phyloP scores from a whole-genome alignment of 306 rosid species.

The Coriaria nepalensis region DNA sequence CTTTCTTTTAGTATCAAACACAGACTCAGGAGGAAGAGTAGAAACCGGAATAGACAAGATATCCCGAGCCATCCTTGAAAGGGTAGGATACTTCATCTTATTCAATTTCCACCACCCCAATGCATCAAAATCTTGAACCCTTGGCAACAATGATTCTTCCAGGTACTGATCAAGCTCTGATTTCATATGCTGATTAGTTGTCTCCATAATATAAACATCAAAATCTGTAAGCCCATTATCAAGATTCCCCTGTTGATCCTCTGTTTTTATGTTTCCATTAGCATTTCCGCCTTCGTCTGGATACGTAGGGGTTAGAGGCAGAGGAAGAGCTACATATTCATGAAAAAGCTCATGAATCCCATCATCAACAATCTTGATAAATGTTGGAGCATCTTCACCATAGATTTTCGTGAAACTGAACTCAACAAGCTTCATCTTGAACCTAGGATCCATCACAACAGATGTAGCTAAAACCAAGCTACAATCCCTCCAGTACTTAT shows the following conservation, averaged over 20 bases:
- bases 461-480: constrained; percentile 74
- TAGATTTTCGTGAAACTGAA: constrained; percentile 74
- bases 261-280: constrained; percentile 24
- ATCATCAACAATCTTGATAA: constrained; percentile 66
- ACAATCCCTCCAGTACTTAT: constrained; percentile 74
- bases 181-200: constrained; percentile 68
- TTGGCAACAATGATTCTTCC: constrained; percentile 77
- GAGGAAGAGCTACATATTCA: constrained; percentile 66
- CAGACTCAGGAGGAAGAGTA: constrained; percentile 40
- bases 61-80: constrained; percentile 92
- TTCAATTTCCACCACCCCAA: constrained; percentile 92
- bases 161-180: constrained; percentile 86
- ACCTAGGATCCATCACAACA: constrained; percentile 91
- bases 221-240: constrained; percentile 81
- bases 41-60: constrained; percentile 61
- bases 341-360: constrained; percentile 84
- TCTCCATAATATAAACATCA: constrained; percentile 91
- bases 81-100: constrained; percentile 82
- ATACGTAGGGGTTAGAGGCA: constrained; percentile 74
- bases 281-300: constrained; percentile 45
- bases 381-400: constrained; percentile 57
- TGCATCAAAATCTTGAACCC: constrained; percentile 71
- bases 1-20: constrained; percentile 38
- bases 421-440: constrained; percentile 96
- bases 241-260: constrained; percentile 38